phyloP scores from a whole-genome alignment of 768 basidiomycete species.

The Podaxis mareebaensis region DNA sequence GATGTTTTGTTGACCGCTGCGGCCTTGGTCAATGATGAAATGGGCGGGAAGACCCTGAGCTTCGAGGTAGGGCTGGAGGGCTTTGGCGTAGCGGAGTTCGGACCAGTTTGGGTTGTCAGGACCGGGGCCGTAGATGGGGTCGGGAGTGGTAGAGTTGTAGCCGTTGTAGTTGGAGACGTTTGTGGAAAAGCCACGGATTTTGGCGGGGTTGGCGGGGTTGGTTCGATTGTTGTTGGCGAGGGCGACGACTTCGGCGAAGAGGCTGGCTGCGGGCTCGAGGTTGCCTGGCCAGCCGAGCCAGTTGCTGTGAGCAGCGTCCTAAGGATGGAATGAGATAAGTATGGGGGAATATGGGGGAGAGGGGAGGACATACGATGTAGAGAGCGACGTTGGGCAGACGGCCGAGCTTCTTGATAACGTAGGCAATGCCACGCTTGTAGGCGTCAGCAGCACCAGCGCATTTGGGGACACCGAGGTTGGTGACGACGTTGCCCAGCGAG shows the following conservation, averaged over 20 bases:
- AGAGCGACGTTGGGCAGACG: constrained; percentile 28
- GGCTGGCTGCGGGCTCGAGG: constrained; percentile 29
- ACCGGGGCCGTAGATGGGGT: constrained; percentile 24
- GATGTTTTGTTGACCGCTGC: constrained; percentile 28
- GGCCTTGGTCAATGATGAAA: constrained; percentile 39
- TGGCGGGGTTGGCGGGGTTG: constrained; percentile 16
- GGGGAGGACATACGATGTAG: constrained; percentile 20
- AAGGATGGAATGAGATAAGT: not conserved
- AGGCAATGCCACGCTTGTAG: constrained; percentile 26
- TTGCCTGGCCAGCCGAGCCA: constrained; percentile 36
- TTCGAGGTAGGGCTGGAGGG: constrained; percentile 30
- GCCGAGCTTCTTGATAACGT: constrained; percentile 6
- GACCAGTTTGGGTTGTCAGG: constrained; percentile 28
- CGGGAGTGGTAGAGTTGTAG: constrained; percentile 25
- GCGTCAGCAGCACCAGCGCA: constrained; percentile 32
- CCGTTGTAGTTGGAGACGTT: constrained; percentile 38
- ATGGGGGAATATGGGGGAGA: not conserved
- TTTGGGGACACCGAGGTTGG: constrained; percentile 27
- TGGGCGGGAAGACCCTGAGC: constrained; percentile 31
- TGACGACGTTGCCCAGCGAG: constrained; percentile 33
- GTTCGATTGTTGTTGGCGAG: constrained; percentile 27
- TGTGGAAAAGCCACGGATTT: constrained; percentile 32
- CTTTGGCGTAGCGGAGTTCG: constrained; percentile 31
- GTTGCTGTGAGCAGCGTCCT: constrained; percentile 34
- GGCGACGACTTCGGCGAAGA: constrained; percentile 30